phyloP scores from a whole-genome alignment of 2,329 filamentous ascomycete genomes.

The Lasiodiplodia sp. region DNA sequence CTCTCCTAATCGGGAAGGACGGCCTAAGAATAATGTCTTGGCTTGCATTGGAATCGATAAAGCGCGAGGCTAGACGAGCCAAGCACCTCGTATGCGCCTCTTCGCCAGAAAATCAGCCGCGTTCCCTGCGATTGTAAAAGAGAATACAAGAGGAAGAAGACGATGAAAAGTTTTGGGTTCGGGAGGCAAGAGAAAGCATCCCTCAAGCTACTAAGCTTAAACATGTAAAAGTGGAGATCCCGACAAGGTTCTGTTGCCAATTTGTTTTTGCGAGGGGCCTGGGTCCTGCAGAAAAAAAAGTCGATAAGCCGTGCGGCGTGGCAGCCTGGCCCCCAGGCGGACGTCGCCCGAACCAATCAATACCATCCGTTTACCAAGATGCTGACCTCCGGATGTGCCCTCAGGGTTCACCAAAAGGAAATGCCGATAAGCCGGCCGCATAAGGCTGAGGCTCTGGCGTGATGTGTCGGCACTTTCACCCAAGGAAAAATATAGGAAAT shows the following conservation, averaged over 20 bases:
- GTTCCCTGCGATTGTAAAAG: background rate
- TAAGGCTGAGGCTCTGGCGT: conserved; percentile 20
- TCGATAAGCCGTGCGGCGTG: conserved; percentile 1
- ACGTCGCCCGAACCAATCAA: conserved; percentile 2
- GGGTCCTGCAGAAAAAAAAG: conserved; percentile 1
- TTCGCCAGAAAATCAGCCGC: background rate
- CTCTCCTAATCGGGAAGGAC: conserved; percentile 14
- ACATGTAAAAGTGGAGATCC: background rate
- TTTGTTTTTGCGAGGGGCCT: background rate
- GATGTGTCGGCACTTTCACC: conserved; percentile 9
- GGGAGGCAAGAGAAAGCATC: background rate
- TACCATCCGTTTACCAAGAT: background rate
- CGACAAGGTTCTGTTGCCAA: background rate
- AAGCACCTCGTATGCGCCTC: conserved; percentile 18
- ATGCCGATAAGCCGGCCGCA: conserved; percentile 10
- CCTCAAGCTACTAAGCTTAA: background rate
- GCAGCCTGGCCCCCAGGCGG: background rate
- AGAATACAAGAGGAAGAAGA: background rate
- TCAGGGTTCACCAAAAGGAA: background rate
- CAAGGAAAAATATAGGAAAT: conserved; percentile 2
- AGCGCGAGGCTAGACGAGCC: conserved; percentile 2
- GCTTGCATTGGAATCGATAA: conserved; percentile 23
- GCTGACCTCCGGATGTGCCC: conserved; percentile 4
- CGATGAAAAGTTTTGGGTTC: background rate
- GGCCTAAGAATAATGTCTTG: conserved; percentile 25